Conservation (phyloP, 768 basidiomycete species). For the Coprinopsis marcescibilis region DNA sequence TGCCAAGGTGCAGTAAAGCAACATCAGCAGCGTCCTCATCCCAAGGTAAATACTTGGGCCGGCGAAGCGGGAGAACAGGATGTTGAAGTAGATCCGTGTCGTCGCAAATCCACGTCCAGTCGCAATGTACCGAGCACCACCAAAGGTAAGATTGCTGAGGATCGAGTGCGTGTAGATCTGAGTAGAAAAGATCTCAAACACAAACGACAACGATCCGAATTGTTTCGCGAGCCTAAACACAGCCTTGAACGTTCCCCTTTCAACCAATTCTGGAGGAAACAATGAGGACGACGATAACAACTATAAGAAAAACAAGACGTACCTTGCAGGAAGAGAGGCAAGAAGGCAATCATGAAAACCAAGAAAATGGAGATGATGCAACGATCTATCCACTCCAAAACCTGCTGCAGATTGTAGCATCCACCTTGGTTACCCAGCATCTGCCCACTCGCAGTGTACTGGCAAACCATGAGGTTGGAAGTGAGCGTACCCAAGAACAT, state of each 20-base stretch:
- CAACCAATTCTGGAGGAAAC: conserved; percentile 70
- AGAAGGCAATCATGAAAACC: conserved; percentile 96
- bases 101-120: conserved; percentile 99
- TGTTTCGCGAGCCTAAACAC: conserved; percentile 90
- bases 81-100: conserved; percentile 88
- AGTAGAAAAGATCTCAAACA: conserved; percentile 97
- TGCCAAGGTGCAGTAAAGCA: conserved; percentile 90
- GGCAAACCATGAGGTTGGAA: conserved; percentile 72
- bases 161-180: conserved; percentile 99
- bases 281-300: conserved; percentile 1
- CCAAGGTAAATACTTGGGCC: conserved; percentile 98
- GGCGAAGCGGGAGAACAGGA: conserved; percentile 96
- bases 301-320: conserved; percentile 13
- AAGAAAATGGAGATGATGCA: conserved; percentile 98
- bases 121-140: conserved; percentile 97
- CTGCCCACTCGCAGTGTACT: conserved; percentile 66
- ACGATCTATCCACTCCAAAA: conserved; percentile 92
- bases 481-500: conserved; percentile 93
- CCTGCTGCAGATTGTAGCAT: conserved; percentile 92
- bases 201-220: conserved; percentile 87
- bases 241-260: conserved; percentile 90
- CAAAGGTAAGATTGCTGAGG: conserved; percentile 92
- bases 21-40: conserved; percentile 85
- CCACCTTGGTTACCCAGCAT: conserved; percentile 76
- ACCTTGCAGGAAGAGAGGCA: conserved; percentile 96